phyloP scores from a whole-genome alignment of 768 basidiomycete species.

The Leccinum arenicola region DNA sequence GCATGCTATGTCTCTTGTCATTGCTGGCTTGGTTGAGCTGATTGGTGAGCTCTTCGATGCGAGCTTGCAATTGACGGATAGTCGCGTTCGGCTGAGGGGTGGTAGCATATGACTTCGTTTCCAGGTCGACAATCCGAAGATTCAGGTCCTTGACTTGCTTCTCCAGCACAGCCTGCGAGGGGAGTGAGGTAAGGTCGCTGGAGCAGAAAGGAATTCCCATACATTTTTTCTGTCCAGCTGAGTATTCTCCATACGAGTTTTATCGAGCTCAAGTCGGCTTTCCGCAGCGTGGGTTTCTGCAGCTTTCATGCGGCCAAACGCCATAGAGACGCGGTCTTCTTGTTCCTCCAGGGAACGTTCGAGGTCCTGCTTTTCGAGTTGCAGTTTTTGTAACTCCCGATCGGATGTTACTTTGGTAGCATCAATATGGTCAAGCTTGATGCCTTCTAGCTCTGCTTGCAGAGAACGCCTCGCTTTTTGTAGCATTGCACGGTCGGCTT shows the following conservation, averaged over 20 bases:
- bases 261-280: conserved; percentile 72
- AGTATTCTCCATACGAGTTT: conserved; percentile 77
- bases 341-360: conserved; percentile 77
- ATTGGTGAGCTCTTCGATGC: conserved; percentile 65
- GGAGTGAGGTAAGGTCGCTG: neutral
- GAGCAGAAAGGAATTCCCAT: conserved; percentile 12
- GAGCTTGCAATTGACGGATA: conserved; percentile 61
- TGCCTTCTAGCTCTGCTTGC: conserved; percentile 77
- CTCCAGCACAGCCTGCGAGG: conserved; percentile 68
- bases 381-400: conserved; percentile 69
- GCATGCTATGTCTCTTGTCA: conserved; percentile 36
- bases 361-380: conserved; percentile 79
- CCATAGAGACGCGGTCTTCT: conserved; percentile 66
- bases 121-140: conserved; percentile 77
- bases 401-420: conserved; percentile 68
- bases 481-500: conserved; percentile 73
- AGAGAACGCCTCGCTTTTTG: conserved; percentile 80
- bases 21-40: conserved; percentile 43
- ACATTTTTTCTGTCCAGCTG: conserved; percentile 79
- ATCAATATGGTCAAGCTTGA: conserved; percentile 74
- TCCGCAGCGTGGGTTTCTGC: conserved; percentile 75
- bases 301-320: conserved; percentile 77
- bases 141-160: conserved; percentile 85
- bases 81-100: conserved; percentile 55
- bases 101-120: conserved; percentile 70